Percentiles rank a stretch among this genome's conserved stretches.
Evolutionary conservation across 2,329 filamentous ascomycete genomes (phyloP).

Genomic region (Grosmannia serpens): DNA sequence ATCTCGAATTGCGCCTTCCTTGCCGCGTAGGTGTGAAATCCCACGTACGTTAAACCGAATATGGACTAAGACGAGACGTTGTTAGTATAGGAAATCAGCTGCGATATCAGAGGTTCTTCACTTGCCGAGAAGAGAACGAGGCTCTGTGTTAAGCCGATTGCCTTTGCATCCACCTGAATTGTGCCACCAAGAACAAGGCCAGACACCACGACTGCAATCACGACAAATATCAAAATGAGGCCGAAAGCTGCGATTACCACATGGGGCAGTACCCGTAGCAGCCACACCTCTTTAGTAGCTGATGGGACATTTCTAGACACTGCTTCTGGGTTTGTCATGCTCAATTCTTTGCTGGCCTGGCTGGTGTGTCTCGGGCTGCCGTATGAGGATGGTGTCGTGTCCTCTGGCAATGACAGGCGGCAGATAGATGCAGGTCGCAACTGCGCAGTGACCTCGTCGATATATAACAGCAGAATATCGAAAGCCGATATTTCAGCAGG

Average conservation of each 20-base stretch:
- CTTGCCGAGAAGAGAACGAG: slow-evolving; percentile 14
- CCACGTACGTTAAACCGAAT: slow-evolving; percentile 19
- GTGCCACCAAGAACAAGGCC: slow-evolving; percentile 14
- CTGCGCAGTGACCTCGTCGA: not conserved
- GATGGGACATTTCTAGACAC: not conserved
- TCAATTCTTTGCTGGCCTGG: not conserved
- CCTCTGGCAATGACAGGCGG: not conserved
- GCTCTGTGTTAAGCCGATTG: slow-evolving; percentile 14
- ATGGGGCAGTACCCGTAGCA: slow-evolving; percentile 7
- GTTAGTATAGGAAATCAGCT: not conserved
- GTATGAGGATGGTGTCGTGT: not conserved
- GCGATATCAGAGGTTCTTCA: not conserved
- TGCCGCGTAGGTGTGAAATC: slow-evolving; percentile 19
- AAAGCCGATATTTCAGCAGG: not conserved
- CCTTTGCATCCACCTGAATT: slow-evolving; percentile 8
- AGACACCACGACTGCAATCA: slow-evolving; percentile 12
- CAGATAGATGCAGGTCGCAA: not conserved
- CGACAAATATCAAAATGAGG: slow-evolving; percentile 9
- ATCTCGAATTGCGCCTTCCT: slow-evolving; percentile 13
- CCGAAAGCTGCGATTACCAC: slow-evolving; percentile 8
- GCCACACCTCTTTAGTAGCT: not conserved
- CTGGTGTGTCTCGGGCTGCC: not conserved
- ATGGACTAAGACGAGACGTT: slow-evolving; percentile 12
- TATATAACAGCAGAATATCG: not conserved
- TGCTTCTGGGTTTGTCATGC: not conserved